Evolutionary conservation across 495 filamentous ascomycete species (phyloP).

Genomic region (Penicillium odoratum): DNA sequence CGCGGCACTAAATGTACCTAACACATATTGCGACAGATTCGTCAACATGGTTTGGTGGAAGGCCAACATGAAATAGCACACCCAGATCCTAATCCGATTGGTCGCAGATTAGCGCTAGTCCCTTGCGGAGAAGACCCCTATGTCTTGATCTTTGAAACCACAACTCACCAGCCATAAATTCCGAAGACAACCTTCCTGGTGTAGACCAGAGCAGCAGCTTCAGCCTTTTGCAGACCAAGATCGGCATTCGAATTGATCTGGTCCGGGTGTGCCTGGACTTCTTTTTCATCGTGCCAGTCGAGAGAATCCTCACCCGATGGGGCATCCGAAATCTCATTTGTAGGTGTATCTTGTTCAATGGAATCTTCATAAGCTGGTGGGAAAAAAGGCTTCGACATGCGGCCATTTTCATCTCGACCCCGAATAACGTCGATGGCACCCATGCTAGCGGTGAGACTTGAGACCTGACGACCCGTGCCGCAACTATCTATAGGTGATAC

Average conservation of each 20-base stretch:
- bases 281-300: conserved; percentile 29
- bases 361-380: conserved; percentile 6
- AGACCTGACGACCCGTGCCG: background rate
- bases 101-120: background rate
- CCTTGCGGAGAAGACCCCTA: background rate
- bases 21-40: conserved; percentile 32
- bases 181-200: conserved; percentile 33
- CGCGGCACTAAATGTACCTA: conserved; percentile 31
- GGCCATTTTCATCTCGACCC: conserved; percentile 14
- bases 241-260: conserved; percentile 32
- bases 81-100: conserved; percentile 36
- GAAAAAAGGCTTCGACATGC: conserved; percentile 12
- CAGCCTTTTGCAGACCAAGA: conserved; percentile 43
- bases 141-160: background rate
- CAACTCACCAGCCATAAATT: conserved; percentile 39
- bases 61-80: conserved; percentile 45
- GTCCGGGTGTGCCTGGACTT: conserved; percentile 27
- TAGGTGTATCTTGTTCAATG: conserved; percentile 5
- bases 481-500: background rate
- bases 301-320: conserved; percentile 10
- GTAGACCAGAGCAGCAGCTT: conserved; percentile 42
- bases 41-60: conserved; percentile 37
- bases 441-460: conserved; percentile 9
- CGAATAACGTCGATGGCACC: conserved; percentile 23
- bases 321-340: background rate